Percentiles rank a stretch among this genome's conserved stretches.
These are phyloP conservation scores for Telfairia occidentalis DNA, from an alignment of 331 rosid species.

Conservation along the genomic window DNA sequence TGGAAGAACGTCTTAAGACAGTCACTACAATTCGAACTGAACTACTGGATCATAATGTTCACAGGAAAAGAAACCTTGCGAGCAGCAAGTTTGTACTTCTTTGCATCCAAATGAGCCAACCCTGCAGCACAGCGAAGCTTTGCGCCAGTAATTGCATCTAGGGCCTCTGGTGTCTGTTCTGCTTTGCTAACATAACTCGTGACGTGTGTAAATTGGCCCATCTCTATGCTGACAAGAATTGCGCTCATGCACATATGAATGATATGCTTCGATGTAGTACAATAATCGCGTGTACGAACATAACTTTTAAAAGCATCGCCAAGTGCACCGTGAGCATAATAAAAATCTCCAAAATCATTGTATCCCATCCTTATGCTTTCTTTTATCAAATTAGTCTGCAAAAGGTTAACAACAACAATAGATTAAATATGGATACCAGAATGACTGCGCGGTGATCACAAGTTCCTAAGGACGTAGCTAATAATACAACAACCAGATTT, in stretches of 20 bases:
- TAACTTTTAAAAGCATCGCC: slow-evolving; percentile 89
- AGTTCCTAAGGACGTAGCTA: neutral
- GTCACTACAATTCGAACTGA: neutral
- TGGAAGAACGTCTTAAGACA: neutral
- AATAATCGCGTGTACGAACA: slow-evolving; percentile 94
- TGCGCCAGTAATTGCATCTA: slow-evolving; percentile 40
- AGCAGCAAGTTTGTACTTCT: slow-evolving; percentile 96
- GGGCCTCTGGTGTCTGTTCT: slow-evolving; percentile 63
- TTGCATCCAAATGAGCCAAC: slow-evolving; percentile 87
- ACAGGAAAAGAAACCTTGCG: slow-evolving; percentile 59
- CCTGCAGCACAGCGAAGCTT: slow-evolving; percentile 90
- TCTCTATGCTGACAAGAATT: slow-evolving; percentile 94
- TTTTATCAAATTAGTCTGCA: slow-evolving; percentile 92
- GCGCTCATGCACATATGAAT: slow-evolving; percentile 94
- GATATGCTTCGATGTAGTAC: slow-evolving; percentile 86
- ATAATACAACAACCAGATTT: neutral
- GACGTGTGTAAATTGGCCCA: slow-evolving; percentile 95
- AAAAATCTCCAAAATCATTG: slow-evolving; percentile 96
- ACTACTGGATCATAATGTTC: neutral
- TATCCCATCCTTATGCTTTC: slow-evolving; percentile 99
- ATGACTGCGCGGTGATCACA: neutral
- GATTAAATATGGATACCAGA: neutral
- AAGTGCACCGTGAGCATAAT: slow-evolving; percentile 76
- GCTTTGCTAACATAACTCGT: slow-evolving; percentile 90
- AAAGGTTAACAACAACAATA: neutral